Percentiles rank a stretch among this genome's conserved stretches.
Conservation (phyloP, 116 monocot genomes). For the Thalassia testudinum region DNA sequence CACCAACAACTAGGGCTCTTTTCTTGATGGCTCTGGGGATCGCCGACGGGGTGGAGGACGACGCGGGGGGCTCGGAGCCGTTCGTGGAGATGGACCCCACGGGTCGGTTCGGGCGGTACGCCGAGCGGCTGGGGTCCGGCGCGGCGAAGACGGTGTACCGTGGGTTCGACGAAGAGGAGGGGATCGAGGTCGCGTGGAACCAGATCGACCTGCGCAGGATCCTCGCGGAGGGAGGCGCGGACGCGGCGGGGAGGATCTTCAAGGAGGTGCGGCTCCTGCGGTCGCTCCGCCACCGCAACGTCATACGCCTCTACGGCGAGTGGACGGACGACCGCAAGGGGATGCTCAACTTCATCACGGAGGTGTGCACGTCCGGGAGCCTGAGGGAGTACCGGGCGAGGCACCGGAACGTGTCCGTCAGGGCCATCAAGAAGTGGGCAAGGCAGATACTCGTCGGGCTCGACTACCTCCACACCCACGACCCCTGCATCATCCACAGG, state of each 20-base stretch:
- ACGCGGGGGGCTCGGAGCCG: slow-evolving; percentile 1
- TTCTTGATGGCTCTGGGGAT: too few species aligned
- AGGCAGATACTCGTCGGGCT: slow-evolving; percentile 67
- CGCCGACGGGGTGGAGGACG: not conserved
- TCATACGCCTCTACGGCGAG: slow-evolving; percentile 2
- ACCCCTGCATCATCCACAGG: slow-evolving; percentile 83
- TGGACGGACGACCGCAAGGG: not conserved
- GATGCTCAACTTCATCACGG: slow-evolving; percentile 13
- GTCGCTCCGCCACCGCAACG: slow-evolving; percentile 6
- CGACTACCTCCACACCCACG: slow-evolving; percentile 58
- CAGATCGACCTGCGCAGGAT: slow-evolving; percentile 38
- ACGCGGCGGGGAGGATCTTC: slow-evolving; percentile 31
- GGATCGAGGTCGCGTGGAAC: slow-evolving; percentile 38
- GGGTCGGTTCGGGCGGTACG: slow-evolving; percentile 26
- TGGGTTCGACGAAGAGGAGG: slow-evolving; percentile 25
- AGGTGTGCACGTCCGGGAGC: slow-evolving; percentile 13
- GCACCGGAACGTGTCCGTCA: slow-evolving; percentile 53
- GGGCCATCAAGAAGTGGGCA: slow-evolving; percentile 81
- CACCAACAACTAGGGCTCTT: too few species aligned
- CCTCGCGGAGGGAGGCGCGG: slow-evolving; percentile 9
- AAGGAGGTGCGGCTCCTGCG: slow-evolving; percentile 35
- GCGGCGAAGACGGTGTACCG: slow-evolving; percentile 31
- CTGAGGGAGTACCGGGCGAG: slow-evolving; percentile 33
- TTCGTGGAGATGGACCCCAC: slow-evolving; percentile 28
- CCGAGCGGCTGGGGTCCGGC: slow-evolving; percentile 16